Conservation (phyloP, 441 rosid genomes). For the Capsella rubella region DNA sequence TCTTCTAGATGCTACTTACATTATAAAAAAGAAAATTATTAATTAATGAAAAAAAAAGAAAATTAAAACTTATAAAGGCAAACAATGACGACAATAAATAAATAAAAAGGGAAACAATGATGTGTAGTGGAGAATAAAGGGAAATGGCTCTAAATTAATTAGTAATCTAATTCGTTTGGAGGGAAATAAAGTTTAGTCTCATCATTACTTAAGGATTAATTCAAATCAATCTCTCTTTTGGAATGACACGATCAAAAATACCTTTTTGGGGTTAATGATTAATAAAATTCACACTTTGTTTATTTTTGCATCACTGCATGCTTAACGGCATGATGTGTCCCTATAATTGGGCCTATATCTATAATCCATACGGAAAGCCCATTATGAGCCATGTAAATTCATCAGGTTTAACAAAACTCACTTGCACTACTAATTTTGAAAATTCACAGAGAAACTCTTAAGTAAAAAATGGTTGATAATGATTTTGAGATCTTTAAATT, state of each 20-base stretch:
- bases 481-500: background rate
- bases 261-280: conserved; percentile 2
- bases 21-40: background rate
- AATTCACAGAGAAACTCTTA: background rate
- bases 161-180: conserved; percentile 24
- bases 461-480: background rate
- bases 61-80: conserved; percentile 29
- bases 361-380: background rate
- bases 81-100: background rate
- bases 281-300: conserved; percentile 14
- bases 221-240: conserved; percentile 32
- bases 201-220: conserved; percentile 43
- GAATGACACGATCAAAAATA: conserved; percentile 18
- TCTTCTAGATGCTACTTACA: conserved; percentile 36
- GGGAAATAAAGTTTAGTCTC: conserved; percentile 41
- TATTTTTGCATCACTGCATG: background rate
- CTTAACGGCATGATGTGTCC: conserved; percentile 7
- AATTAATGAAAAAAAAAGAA: background rate
- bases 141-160: conserved; percentile 21
- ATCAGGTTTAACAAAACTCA: background rate
- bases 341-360: conserved; percentile 13
- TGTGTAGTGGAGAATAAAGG: conserved; percentile 40
- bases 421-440: background rate
- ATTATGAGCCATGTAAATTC: background rate
- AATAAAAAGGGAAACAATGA: conserved; percentile 20